Base-by-base conservation (phyloP, 2,329 filamentous ascomycete species). In the Rhinocladiella mackenziei region DNA sequence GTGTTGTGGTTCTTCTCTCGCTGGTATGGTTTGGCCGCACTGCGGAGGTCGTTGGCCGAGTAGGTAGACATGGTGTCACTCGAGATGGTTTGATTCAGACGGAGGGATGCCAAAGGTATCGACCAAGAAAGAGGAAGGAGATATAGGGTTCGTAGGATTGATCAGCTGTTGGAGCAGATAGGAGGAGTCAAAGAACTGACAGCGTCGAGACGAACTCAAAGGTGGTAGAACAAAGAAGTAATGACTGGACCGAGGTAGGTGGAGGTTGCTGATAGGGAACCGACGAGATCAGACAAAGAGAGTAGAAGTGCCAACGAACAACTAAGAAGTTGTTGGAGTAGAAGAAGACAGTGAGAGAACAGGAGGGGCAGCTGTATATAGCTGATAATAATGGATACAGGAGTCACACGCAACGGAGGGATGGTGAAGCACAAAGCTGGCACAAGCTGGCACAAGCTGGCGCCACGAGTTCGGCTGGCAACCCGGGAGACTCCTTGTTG, bases 41-140 rank as follows among this genome's bases (percentile, higher is more conserved):
- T 71, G 60, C 77, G 76, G 51, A 80, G 67, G 60, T 80, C 77
- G 60, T 64, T 60, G 56, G 69, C 70, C 43, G 64, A 62, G 58
- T 70, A 64, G 59, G 66, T 62, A 7, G 54, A 51, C 61, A 57
- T 58, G 34, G 54, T 56, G 35, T 54, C 54, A 31, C 31, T 36
- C 20, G 29, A 20, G 13, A 10, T 5, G 13, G 13, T 18, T 39
- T 10, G 39, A 26, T 37, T n/a, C n/a, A 31, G 38, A 28, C 56
- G 56, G 58, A 37, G 14, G 36, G 34, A 26, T 6, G 18, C 7
- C 8, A 19, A n/a, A 8, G 13, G 3, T 3, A 17, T 17, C 13
- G 9, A 3, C 5, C 7, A 32, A 17, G 13, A 32, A n/a, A n/a
- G n/a, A n/a, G 31, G 42, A 34, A 11, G 15, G 20, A 34, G 19